Evolutionary conservation across 306 rosid genomes (phyloP), one percentile per base, ranked within the genome.

Genomic region (Citrullus mucosospermus): DNA sequence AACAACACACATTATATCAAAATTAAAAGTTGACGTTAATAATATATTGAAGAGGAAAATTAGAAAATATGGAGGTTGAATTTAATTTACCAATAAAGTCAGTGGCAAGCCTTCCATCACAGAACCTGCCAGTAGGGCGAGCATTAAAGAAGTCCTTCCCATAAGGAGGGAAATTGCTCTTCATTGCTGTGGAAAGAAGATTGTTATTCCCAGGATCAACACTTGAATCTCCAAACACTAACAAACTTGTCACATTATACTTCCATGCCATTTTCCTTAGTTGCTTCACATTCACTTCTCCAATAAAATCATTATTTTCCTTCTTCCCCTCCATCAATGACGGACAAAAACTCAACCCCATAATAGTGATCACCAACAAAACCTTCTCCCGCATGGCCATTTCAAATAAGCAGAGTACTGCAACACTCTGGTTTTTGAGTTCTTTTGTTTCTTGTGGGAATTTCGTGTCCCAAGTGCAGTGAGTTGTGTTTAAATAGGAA

Each of bases 161-260:
- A 70, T 92, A 92, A 75, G 97, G 97, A 75, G 77, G 88, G 70
- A 90, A 90, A 76, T 92, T 92, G 70, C 93, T 71, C 78, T 92
- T 90, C 83, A 82, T 32, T 8, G 77, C 34, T 12, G 97, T 92
- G 6, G n/a, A 70, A 72, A 92, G 93, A 75, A 67, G 79, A 79
- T 92, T 88, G 86, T 90, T 92, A 66, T 90, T 92, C 2, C 97
- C 96, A 28, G 97, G 85, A 81, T 92, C 96, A 54, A 92, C 97
- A 71, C 93, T 92, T 1, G 93, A 92, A 73, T 92, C 96, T 65
- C 97, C 96, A 54, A 92, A 92, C 39, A 90, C 93, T 28, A 92
- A 66, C 17, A 69, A 41, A 12, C 75, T 18, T 1, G 75, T 69
- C 36, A 43, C 75, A 7, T 69, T 69, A 6, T 43, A 41, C 36